phyloP scores from a whole-genome alignment of 2,329 filamentous ascomycete genomes.

The Emmonsia crescens region DNA sequence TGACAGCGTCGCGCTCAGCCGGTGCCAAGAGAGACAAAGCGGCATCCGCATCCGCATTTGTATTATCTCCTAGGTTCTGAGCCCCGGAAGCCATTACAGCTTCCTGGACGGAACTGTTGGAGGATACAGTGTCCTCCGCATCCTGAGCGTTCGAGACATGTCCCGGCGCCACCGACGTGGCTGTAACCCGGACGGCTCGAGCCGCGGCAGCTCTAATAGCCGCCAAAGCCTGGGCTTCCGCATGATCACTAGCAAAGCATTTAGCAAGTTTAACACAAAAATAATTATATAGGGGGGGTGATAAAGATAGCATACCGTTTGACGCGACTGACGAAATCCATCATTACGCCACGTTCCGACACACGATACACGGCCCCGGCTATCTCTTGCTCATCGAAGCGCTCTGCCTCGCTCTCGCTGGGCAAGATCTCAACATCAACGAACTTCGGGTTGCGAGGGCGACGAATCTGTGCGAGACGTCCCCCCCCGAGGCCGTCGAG shows the following conservation, averaged over 20 bases:
- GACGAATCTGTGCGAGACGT: constrained; percentile 22
- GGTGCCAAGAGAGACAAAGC: constrained; percentile 18
- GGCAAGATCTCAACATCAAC: constrained; percentile 59
- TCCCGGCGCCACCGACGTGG: not conserved
- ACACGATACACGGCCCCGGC: constrained; percentile 58
- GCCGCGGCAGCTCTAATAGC: not conserved
- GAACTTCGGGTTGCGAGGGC: constrained; percentile 39
- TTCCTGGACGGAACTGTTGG: not conserved
- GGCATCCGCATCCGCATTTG: constrained; percentile 13
- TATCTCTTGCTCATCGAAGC: constrained; percentile 48
- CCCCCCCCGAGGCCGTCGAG: constrained; percentile 44
- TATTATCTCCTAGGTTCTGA: not conserved
- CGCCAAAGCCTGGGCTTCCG: constrained; percentile 5
- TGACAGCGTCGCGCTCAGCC: constrained; percentile 23
- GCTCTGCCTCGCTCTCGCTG: constrained; percentile 41
- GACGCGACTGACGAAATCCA: constrained; percentile 59
- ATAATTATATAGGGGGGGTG: not conserved
- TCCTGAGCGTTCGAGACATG: not conserved
- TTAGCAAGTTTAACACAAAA: not conserved
- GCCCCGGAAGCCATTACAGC: not conserved
- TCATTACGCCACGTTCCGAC: constrained; percentile 52
- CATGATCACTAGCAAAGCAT: constrained; percentile 3
- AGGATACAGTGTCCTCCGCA: not conserved
- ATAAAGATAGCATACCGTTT: constrained; percentile 30
- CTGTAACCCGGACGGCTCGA: not conserved